phyloP scores from a whole-genome alignment of 2,329 filamentous ascomycete genomes.

The Grosmannia serpens region DNA sequence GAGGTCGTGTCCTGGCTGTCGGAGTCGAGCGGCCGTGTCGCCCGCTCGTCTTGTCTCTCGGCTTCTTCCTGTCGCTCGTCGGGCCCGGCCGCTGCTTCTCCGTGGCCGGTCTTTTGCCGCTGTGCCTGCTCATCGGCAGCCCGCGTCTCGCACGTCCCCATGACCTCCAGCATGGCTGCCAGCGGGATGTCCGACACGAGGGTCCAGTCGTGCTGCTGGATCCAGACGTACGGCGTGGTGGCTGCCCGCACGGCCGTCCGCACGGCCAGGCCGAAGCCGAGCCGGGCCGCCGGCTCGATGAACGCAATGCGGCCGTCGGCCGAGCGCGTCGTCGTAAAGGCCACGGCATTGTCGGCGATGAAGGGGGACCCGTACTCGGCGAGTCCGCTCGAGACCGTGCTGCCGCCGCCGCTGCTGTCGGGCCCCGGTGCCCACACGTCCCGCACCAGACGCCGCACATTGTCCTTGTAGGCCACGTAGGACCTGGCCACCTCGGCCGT shows the following conservation, averaged over 20 bases:
- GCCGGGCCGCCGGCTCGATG: conserved; percentile 31
- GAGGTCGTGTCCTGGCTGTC: background rate
- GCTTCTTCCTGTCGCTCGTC: background rate
- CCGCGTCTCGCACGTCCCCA: conserved; percentile 22
- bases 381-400: conserved; percentile 14
- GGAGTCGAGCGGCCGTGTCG: background rate
- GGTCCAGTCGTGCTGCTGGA: conserved; percentile 47
- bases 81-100: background rate
- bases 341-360: conserved; percentile 22
- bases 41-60: no score
- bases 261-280: conserved; percentile 43
- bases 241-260: conserved; percentile 36
- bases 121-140: background rate
- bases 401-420: background rate
- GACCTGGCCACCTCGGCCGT: conserved; percentile 30
- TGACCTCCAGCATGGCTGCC: conserved; percentile 30
- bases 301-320: conserved; percentile 29
- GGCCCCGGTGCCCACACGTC: background rate
- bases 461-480: conserved; percentile 34
- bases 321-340: conserved; percentile 24
- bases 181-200: conserved; percentile 34
- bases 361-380: conserved; percentile 35
- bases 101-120: background rate
- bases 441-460: conserved; percentile 31
- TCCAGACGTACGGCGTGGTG: conserved; percentile 40